phyloP scores from a whole-genome alignment of 2,329 filamentous ascomycete genomes.

The Cyphellophora attinorum region DNA sequence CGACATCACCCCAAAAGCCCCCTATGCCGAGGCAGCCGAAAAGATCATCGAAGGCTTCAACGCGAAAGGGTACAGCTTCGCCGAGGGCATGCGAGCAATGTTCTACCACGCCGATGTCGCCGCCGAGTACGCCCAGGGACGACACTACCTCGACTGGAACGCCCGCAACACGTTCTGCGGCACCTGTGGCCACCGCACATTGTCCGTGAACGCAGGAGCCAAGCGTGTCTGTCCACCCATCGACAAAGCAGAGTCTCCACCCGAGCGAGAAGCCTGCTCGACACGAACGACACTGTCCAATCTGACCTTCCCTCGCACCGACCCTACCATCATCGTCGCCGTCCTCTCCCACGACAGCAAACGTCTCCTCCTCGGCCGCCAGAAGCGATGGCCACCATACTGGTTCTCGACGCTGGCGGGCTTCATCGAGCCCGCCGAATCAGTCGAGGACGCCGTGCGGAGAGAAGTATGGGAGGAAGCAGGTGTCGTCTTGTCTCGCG shows the following conservation, averaged over 20 bases:
- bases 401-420: constrained; percentile 88
- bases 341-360: constrained; percentile 73
- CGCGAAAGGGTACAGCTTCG: constrained; percentile 54
- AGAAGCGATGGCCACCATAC: constrained; percentile 69
- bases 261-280: constrained; percentile 59
- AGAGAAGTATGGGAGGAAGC: constrained; percentile 82
- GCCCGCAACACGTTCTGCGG: constrained; percentile 83
- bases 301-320: constrained; percentile 81
- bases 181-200: constrained; percentile 72
- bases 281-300: constrained; percentile 83
- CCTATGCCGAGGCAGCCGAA: constrained; percentile 52
- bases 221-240: constrained; percentile 36
- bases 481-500: constrained; percentile 64
- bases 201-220: constrained; percentile 39
- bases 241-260: constrained; percentile 31
- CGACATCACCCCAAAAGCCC: constrained; percentile 68
- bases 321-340: constrained; percentile 91
- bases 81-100: constrained; percentile 55
- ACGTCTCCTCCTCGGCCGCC: constrained; percentile 71
- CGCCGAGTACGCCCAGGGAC: constrained; percentile 80
- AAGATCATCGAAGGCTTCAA: constrained; percentile 51
- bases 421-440: constrained; percentile 78
- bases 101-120: constrained; percentile 56
- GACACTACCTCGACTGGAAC: constrained; percentile 91
- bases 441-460: constrained; percentile 72